Evolutionary conservation across 306 rosid species (phyloP), one percentile per base, ranked within the genome.

Genomic region (Urtica urens): DNA sequence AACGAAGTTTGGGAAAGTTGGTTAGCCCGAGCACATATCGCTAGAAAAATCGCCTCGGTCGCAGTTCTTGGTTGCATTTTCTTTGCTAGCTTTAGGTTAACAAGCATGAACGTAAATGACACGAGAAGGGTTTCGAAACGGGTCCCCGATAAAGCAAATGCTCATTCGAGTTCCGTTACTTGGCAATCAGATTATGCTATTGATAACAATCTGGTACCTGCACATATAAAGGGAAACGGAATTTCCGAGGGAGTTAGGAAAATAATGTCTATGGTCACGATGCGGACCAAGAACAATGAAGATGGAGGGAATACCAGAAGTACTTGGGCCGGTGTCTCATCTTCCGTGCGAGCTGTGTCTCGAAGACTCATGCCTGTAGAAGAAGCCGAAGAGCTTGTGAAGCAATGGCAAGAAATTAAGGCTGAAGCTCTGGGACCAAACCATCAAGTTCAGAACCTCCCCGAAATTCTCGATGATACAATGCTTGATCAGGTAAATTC

Each of bases 341-440:
- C 83, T 46, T 66, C 82, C 40, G 49, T 31, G 49, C 45, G 66
- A 15, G 53, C 65, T 49, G 34, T 59, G 46, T 40, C 49, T 57
- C 72, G 71, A 72, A 75, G 75, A 59, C 61, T 46, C 34, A 79
- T 92, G 96, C 76, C 93, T 16, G 45, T 75, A 52, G 87, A 82
- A 56, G 96, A 92, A 75, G 99, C 99, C 10, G 93, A 92, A 75
- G 67, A 67, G 53, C 94, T 92, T 56, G 83, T 92, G 37, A 79
- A 76, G 73, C 80, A 77, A 60, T 92, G 99, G 99, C 99, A 92
- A 78, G 65, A 63, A 42, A 57, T 77, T 53, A 92, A 92, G 71
- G 92, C 87, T 43, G 82, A 85, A 68, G 99, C 94, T 78, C 62
- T 92, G 79, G 99, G 99, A 26, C 87, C 99, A 56, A 63, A 65